Base-by-base conservation (phyloP, 257 asterid genomes). In the Plantago elongata region DNA sequence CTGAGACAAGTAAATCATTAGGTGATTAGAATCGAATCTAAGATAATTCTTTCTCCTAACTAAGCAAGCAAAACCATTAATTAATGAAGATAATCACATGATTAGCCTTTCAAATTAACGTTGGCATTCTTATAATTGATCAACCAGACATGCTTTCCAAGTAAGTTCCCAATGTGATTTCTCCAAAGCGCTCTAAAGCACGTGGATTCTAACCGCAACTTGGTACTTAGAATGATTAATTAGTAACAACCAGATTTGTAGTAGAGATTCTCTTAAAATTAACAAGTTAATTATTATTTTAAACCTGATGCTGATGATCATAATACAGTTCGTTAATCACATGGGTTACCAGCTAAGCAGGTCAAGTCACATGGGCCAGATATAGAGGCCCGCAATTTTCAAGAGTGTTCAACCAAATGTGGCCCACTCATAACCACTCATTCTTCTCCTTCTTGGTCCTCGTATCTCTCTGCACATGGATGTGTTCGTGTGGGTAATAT, bases 311-410 rank as follows among this genome's bases (percentile, higher is more conserved):
- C 40, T 34, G 40, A 34, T 34, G 40, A 34, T 34, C 5, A 34
- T 34, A 34, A 34, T 34, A 34, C 40, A 34, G 40, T 34, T 34
- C 2, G 57, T 13, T 62, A 66, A 67, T 75, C 81, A 72, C 79
- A 75, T 75, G 81, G 40, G 75, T 14, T 37, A 50, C 70, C 77
- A 73, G 73, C 72, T 69, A 18, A 55, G 60, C 11, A 0, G 48
- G 43, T 70, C 13, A 0, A 29, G 34, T 70, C 77, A 79, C 81
- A 72, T 79, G 81, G 78, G 70, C 75, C 75, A 72, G 66, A 69
- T 55, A 69, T 65, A 14, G 15, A 42, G 66, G 72, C 77, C 69
- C 74, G 29, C 66, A 10, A 34, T 18, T 63, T 40, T 62, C 78
- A 74, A 75, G 78, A 74, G 60, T 61, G 75, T n/a, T 47, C 45